A percentile compares a stretch with the other conserved stretches of the same genome.
Conservation (phyloP, 2,329 filamentous ascomycete genomes). For the Bipolaris victoriae region DNA sequence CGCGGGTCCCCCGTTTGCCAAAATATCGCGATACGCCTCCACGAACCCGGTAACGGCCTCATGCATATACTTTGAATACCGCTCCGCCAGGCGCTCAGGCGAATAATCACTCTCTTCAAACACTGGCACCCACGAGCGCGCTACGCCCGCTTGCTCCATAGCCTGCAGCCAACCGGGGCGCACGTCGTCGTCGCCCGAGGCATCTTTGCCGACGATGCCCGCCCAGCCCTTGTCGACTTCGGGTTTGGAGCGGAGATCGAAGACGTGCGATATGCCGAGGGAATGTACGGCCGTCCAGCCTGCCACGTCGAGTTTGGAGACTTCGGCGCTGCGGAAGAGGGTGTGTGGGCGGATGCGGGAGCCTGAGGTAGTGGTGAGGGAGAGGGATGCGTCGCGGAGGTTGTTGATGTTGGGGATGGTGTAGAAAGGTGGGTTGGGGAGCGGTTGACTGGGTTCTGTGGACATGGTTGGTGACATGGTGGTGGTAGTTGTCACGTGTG, state of each 20-base stretch:
- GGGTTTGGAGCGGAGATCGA: slow-evolving; percentile 68
- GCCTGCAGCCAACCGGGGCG: slow-evolving; percentile 26
- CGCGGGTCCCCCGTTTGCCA: slow-evolving; percentile 59
- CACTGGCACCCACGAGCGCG: slow-evolving; percentile 67
- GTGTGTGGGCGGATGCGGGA: slow-evolving; percentile 57
- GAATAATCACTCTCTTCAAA: slow-evolving; percentile 67
- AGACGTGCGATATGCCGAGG: slow-evolving; percentile 69
- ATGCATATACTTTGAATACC: slow-evolving; percentile 66
- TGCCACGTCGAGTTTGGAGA: slow-evolving; percentile 41
- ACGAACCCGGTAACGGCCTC: slow-evolving; percentile 66
- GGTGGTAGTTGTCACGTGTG: background rate
- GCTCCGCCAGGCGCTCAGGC: slow-evolving; percentile 66
- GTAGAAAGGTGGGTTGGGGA: slow-evolving; percentile 45
- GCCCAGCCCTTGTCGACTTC: slow-evolving; percentile 60
- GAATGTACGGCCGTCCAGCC: slow-evolving; percentile 38
- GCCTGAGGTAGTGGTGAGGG: slow-evolving; percentile 40
- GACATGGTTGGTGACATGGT: background rate
- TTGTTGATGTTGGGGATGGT: slow-evolving; percentile 43
- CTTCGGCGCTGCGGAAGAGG: slow-evolving; percentile 73
- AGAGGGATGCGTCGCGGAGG: slow-evolving; percentile 43
- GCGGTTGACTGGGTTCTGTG: background rate
- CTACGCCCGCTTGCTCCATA: slow-evolving; percentile 51
- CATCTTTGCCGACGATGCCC: slow-evolving; percentile 32
- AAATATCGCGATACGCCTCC: slow-evolving; percentile 67
- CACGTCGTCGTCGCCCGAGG: slow-evolving; percentile 45